A percentile compares a stretch with the other conserved stretches of the same genome.
These are phyloP conservation scores for Rhizophora mangle DNA, from an alignment of 345 rosid species.

Conservation along the genomic window DNA sequence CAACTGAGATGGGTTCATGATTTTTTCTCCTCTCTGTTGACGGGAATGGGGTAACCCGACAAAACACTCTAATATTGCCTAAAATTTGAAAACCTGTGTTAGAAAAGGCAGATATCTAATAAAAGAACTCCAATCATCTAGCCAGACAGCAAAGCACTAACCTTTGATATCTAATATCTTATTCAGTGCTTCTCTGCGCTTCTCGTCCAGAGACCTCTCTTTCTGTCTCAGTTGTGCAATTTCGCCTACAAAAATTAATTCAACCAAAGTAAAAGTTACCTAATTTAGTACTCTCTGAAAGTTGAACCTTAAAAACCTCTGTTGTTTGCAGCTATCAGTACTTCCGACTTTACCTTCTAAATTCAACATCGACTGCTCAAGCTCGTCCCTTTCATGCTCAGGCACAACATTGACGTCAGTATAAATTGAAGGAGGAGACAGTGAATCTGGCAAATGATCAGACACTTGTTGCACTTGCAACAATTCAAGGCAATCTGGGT, in stretches of 20 bases:
- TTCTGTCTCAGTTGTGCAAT: constrained; percentile 48
- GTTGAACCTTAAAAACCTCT: neutral
- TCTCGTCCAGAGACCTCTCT: constrained; percentile 58
- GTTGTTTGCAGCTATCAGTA: neutral
- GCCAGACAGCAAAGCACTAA: constrained; percentile 16
- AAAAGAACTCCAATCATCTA: constrained; percentile 4
- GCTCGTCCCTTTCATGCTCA: constrained; percentile 66
- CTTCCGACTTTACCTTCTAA: constrained; percentile 51
- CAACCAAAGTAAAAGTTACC: constrained; percentile 7
- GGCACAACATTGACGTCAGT: constrained; percentile 76
- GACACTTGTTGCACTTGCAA: constrained; percentile 24
- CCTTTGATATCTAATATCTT: constrained; percentile 79
- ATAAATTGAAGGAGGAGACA: constrained; percentile 34
- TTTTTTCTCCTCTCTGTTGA: constrained; percentile 41
- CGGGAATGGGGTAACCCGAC: constrained; percentile 67
- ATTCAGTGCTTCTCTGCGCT: constrained; percentile 59
- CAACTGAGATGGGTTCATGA: constrained; percentile 47
- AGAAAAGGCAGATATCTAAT: neutral
- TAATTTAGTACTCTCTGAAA: neutral
- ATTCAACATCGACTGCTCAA: constrained; percentile 48
- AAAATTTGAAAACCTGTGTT: constrained; percentile 28
- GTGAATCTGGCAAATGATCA: constrained; percentile 41
- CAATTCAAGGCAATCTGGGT: constrained; percentile 25
- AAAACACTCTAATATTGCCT: constrained; percentile 85
- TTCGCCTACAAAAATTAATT: constrained; percentile 45